Conservation (phyloP, 768 basidiomycete genomes). For the Tubosaeta sp. region DNA sequence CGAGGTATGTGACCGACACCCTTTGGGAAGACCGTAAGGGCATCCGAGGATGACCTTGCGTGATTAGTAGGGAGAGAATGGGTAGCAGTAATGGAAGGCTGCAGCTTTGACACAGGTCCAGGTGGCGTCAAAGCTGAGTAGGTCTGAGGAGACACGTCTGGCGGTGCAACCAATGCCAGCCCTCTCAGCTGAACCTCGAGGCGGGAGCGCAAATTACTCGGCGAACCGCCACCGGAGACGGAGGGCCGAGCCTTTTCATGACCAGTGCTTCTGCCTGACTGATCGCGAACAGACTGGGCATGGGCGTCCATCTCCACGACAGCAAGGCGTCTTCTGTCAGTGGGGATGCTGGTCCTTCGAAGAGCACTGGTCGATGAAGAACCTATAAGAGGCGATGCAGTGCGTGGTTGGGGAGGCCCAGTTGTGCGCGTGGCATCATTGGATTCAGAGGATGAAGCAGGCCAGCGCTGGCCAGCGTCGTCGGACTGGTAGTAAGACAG, state of each 20-base stretch:
- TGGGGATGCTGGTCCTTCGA: conserved; percentile 47
- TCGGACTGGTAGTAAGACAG: conserved; percentile 56
- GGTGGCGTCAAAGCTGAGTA: conserved; percentile 55
- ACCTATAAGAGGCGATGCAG: conserved; percentile 26
- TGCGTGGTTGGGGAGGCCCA: conserved; percentile 16
- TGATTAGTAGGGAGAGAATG: conserved; percentile 25
- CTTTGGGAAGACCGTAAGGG: conserved; percentile 26
- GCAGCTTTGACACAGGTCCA: conserved; percentile 34
- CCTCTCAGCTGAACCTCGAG: conserved; percentile 37
- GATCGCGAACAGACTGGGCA: conserved; percentile 22
- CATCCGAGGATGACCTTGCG: conserved; percentile 49
- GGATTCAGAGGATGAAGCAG: conserved; percentile 46
- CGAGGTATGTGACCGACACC: conserved; percentile 36
- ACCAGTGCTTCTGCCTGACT: conserved; percentile 18
- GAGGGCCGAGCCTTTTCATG: conserved; percentile 12
- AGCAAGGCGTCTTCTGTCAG: conserved; percentile 62
- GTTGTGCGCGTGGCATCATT: conserved; percentile 32
- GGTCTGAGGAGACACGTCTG: conserved; percentile 54
- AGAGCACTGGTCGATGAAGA: conserved; percentile 29
- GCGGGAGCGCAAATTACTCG: conserved; percentile 34
- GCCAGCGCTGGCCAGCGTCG: conserved; percentile 34
- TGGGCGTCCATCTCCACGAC: conserved; percentile 56
- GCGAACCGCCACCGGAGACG: conserved; percentile 27
- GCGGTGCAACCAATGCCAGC: conserved; percentile 68
- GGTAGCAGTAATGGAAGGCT: conserved; percentile 14